Conservation (phyloP, 768 basidiomycete species). For the Austroboletus festivus region DNA sequence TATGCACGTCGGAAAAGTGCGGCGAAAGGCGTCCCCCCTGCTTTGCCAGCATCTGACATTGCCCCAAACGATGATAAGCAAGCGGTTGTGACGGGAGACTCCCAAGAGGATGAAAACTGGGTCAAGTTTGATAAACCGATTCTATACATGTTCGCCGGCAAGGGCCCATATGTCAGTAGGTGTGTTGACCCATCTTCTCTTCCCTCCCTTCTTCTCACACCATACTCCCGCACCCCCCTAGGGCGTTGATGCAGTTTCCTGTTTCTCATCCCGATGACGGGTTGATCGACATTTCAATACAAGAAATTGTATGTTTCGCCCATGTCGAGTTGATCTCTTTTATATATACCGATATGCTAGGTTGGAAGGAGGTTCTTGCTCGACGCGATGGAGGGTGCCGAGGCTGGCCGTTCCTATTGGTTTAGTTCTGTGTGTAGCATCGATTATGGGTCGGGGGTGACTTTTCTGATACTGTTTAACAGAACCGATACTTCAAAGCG, state of each 20-base stretch:
- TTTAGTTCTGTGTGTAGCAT: slow-evolving; percentile 46
- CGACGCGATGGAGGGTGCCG: slow-evolving; percentile 55
- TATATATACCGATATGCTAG: slow-evolving; percentile 13
- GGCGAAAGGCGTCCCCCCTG: slow-evolving; percentile 10
- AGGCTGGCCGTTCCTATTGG: slow-evolving; percentile 63
- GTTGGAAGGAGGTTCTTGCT: slow-evolving; percentile 47
- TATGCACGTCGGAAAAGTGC: slow-evolving; percentile 35
- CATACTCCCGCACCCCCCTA: slow-evolving; percentile 20
- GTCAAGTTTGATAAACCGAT: slow-evolving; percentile 64
- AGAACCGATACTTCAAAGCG: slow-evolving; percentile 75
- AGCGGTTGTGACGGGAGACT: slow-evolving; percentile 20
- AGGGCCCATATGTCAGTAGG: slow-evolving; percentile 74
- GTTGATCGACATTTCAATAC: slow-evolving; percentile 65
- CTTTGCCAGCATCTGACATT: slow-evolving; percentile 12
- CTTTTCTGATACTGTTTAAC: slow-evolving; percentile 6
- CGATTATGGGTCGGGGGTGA: background rate
- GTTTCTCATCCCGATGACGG: slow-evolving; percentile 79
- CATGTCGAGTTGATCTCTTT: background rate
- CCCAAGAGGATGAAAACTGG: slow-evolving; percentile 55
- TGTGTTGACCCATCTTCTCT: slow-evolving; percentile 23
- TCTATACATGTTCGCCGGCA: slow-evolving; percentile 70
- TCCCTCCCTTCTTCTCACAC: background rate
- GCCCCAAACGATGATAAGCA: slow-evolving; percentile 10
- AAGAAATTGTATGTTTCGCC: slow-evolving; percentile 49
- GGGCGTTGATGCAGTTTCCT: slow-evolving; percentile 81